These are phyloP conservation scores for Lentinula detonsa DNA, from an alignment of 768 basidiomycete species.

Conservation along the genomic window DNA sequence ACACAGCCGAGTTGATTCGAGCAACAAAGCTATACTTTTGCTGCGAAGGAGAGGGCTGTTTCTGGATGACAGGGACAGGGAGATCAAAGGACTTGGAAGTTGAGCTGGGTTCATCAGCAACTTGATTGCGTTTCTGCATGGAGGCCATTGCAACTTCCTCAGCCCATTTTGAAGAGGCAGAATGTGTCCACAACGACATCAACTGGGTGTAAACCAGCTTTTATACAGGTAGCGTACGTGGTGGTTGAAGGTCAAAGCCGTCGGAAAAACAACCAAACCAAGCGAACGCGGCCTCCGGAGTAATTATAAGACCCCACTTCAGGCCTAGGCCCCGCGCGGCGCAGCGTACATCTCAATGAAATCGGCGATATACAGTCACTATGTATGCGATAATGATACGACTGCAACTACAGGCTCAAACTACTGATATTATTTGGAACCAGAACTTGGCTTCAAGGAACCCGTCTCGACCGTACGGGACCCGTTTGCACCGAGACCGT, in stretches of 20 bases:
- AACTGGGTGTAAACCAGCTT: constrained; percentile 1
- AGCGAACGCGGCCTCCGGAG: background rate
- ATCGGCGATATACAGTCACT: background rate
- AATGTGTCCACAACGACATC: constrained; percentile 3
- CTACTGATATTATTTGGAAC: background rate
- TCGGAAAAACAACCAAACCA: background rate
- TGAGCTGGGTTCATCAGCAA: background rate
- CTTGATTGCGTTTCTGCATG: background rate
- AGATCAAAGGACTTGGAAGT: background rate
- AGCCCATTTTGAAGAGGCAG: constrained; percentile 8
- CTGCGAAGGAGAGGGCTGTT: background rate
- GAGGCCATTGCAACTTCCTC: constrained; percentile 7
- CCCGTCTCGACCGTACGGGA: background rate
- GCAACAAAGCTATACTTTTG: background rate
- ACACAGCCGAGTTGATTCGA: background rate
- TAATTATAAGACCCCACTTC: background rate
- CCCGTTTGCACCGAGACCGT: constrained; percentile 4
- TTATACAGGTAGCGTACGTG: background rate
- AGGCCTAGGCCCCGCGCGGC: background rate
- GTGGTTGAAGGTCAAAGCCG: background rate
- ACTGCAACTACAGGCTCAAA: background rate
- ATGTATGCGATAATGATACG: background rate
- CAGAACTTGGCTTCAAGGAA: background rate
- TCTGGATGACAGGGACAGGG: constrained; percentile 2
- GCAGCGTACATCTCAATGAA: background rate